Conservation (phyloP, 2,329 filamentous ascomycete species). For the Colletotrichum falcatum region DNA sequence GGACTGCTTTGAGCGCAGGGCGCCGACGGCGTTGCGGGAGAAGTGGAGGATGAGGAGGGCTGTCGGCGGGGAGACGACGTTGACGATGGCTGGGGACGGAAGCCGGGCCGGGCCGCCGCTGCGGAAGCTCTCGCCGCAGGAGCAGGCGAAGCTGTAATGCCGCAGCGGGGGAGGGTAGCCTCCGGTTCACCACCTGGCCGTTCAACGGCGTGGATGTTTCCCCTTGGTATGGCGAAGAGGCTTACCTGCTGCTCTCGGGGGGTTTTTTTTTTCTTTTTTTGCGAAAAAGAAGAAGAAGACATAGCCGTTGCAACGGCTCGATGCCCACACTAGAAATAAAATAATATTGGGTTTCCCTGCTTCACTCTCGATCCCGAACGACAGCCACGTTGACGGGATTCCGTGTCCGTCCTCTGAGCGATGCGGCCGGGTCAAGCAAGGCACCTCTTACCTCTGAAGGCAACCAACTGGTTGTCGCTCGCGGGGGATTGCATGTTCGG, state of each 20-base stretch:
- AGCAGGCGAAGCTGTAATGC: conserved; percentile 47
- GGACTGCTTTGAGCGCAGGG: conserved; percentile 50
- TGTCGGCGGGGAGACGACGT: background rate
- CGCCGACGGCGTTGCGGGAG: conserved; percentile 42
- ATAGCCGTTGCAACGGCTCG: background rate
- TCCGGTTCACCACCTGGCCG: background rate
- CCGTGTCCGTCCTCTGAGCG: background rate
- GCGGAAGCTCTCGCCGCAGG: conserved; percentile 43
- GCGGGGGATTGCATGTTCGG: background rate
- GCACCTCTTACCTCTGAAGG: background rate
- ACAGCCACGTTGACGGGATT: background rate
- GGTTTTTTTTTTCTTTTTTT: too few relatives aligned
- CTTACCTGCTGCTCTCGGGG: background rate
- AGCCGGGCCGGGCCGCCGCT: conserved; percentile 48
- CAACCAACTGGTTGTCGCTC: background rate
- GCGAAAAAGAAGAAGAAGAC: too few relatives aligned
- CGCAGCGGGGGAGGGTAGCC: background rate
- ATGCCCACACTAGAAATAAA: background rate
- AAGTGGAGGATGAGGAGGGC: conserved; percentile 48
- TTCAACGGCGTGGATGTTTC: background rate
- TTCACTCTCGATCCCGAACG: background rate
- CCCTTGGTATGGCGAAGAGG: background rate
- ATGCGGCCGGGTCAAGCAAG: background rate
- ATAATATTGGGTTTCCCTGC: background rate
- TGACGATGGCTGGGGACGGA: conserved; percentile 46